Evolutionary conservation across 139 green algal species (phyloP).

Genomic region (Spirogloea muscicola): DNA sequence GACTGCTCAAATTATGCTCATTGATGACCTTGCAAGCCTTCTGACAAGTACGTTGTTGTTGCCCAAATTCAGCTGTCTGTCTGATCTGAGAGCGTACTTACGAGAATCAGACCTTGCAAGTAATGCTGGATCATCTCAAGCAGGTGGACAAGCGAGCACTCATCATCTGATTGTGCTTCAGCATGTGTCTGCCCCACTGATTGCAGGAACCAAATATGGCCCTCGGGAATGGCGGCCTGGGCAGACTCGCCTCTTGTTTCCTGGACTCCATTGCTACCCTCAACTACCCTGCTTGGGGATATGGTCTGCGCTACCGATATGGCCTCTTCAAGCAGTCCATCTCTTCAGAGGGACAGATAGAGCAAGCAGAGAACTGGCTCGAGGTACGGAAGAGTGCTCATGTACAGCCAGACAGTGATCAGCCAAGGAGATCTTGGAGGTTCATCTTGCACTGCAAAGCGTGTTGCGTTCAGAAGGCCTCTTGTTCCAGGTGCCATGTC

Average conservation of each 20-base stretch:
- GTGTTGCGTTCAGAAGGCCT: neutral
- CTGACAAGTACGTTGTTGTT: neutral
- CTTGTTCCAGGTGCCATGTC: too few species aligned
- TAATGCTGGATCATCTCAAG: too few species aligned
- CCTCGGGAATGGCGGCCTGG: conserved; percentile 95
- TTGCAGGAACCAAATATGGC: conserved; percentile 72
- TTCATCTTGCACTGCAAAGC: neutral
- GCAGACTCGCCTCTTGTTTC: conserved; percentile 95
- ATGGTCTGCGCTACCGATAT: conserved; percentile 98
- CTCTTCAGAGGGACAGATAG: conserved; percentile 63
- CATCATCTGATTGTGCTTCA: neutral
- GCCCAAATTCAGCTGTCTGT: neutral
- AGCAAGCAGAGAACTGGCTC: conserved; percentile 96
- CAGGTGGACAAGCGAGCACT: neutral
- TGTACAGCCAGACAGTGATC: neutral
- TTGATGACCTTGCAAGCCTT: neutral
- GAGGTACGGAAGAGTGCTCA: conserved; percentile 39
- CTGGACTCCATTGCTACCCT: conserved; percentile 96
- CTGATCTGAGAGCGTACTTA: too few species aligned
- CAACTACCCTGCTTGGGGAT: conserved; percentile 93
- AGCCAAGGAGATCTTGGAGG: neutral
- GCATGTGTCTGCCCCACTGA: neutral
- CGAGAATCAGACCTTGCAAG: too few species aligned
- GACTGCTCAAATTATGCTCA: neutral
- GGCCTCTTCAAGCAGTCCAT: conserved; percentile 93